Conservation (phyloP, 352 stramenopile species). For the Pythium pectinolyticum region DNA sequence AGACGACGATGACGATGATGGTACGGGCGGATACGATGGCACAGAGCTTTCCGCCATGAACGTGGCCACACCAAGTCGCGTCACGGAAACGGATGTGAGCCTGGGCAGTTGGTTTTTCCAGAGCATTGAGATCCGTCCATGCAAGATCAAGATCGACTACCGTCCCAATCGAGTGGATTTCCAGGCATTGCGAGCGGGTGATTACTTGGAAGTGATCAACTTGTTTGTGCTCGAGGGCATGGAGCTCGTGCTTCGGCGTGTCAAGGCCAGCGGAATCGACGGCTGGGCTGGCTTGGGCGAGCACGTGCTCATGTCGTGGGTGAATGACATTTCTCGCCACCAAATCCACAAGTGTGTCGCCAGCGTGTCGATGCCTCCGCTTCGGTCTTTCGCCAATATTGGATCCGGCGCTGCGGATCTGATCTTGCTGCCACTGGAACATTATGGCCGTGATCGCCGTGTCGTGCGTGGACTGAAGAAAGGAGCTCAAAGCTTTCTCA, state of each 20-base stretch:
- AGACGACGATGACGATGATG: constrained; percentile 35
- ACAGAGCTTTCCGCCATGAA: constrained; percentile 53
- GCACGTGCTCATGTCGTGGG: constrained; percentile 81
- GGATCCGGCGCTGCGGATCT: constrained; percentile 80
- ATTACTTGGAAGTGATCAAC: constrained; percentile 90
- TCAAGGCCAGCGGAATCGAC: constrained; percentile 82
- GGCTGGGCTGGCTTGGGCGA: constrained; percentile 73
- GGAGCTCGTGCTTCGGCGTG: constrained; percentile 82
- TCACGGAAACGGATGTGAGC: constrained; percentile 47
- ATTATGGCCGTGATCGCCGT: constrained; percentile 80
- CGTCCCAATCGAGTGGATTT: constrained; percentile 87
- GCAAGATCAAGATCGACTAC: constrained; percentile 92
- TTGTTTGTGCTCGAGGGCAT: constrained; percentile 88
- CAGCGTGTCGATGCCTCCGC: constrained; percentile 83
- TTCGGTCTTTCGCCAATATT: constrained; percentile 87
- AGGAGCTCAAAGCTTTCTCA: constrained; percentile 84
- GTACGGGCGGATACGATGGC: constrained; percentile 27
- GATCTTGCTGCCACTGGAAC: constrained; percentile 84
- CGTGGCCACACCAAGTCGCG: constrained; percentile 12
- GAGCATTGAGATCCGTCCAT: constrained; percentile 82
- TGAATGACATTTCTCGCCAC: constrained; percentile 85
- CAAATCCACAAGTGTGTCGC: constrained; percentile 90
- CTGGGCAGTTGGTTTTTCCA: constrained; percentile 84
- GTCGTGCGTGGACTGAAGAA: constrained; percentile 86
- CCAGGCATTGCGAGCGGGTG: constrained; percentile 70